phyloP scores from a whole-genome alignment of 192 early-diverging fungal species.

The Fimicolochytrium jonesii region DNA sequence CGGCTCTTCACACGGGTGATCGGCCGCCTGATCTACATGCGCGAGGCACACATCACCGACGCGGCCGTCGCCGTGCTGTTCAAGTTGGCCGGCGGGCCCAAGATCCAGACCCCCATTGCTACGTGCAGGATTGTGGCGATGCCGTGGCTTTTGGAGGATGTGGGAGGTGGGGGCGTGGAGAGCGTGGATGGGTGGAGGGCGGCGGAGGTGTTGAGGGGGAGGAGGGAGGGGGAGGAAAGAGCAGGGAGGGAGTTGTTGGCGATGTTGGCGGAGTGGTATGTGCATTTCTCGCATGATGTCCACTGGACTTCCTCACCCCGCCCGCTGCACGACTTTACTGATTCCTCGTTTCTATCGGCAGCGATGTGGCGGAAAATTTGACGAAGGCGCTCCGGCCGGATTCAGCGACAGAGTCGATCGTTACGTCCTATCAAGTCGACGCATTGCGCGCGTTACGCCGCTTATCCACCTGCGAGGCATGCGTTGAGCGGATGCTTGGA shows the following conservation, averaged over 20 bases:
- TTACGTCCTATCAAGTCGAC: neutral
- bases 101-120: constrained; percentile 6
- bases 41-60: neutral
- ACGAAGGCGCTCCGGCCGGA: neutral
- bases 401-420: neutral
- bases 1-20: neutral
- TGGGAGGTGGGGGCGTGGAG: too few relatives aligned
- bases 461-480: neutral
- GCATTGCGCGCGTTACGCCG: constrained; percentile 9
- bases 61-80: constrained; percentile 5
- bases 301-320: neutral
- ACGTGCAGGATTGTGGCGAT: constrained; percentile 8
- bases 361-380: neutral
- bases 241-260: constrained; percentile 6
- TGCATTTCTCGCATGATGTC: neutral
- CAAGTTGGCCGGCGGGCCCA: constrained; percentile 12
- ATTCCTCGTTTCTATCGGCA: too few relatives aligned
- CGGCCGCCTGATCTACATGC: constrained; percentile 1
- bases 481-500: constrained; percentile 12
- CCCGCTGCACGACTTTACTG: too few relatives aligned
- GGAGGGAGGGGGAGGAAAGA: too few relatives aligned
- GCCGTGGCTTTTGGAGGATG: constrained; percentile 12
- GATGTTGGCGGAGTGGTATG: constrained; percentile 11
- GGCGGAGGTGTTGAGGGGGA: too few relatives aligned
- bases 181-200: too few relatives aligned